These are phyloP conservation scores for Heracleum sosnowskyi DNA, from an alignment of 129 eudicot genomes.

Conservation along the genomic window DNA sequence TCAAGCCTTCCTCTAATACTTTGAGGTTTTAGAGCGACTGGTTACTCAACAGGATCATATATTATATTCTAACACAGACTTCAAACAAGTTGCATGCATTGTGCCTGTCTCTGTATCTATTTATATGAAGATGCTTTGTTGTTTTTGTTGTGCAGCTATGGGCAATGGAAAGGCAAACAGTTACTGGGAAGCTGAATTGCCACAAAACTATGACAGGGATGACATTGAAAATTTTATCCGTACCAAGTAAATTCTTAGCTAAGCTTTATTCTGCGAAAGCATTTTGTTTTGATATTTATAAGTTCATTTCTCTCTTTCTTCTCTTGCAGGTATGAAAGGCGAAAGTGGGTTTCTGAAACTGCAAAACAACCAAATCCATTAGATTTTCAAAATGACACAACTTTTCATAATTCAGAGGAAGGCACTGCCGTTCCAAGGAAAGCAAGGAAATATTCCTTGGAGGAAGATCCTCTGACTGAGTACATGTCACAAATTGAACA, in stretches of 20 bases:
- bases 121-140: background rate
- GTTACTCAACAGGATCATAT: no score
- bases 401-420: background rate
- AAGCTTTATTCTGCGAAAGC: background rate
- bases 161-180: slow-evolving; percentile 40
- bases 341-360: slow-evolving; percentile 33
- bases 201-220: slow-evolving; percentile 29
- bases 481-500: slow-evolving; percentile 11
- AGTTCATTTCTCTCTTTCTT: background rate
- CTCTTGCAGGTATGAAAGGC: slow-evolving; percentile 34
- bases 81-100: background rate
- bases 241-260: slow-evolving; percentile 31
- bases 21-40: no score
- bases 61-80: no score
- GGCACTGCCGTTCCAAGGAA: slow-evolving; percentile 33
- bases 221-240: slow-evolving; percentile 40
- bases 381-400: slow-evolving; percentile 2
- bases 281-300: background rate
- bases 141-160: slow-evolving; percentile 22
- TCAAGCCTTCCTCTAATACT: no score
- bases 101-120: background rate
- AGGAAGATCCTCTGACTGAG: slow-evolving; percentile 24
- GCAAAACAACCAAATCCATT: slow-evolving; percentile 13
- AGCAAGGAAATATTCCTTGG: slow-evolving; percentile 50
- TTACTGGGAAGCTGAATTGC: slow-evolving; percentile 61